Percentiles rank a stretch among this genome's conserved stretches.
Conservation (phyloP, 108 stramenopile species). For the Nitzschia sp. region DNA sequence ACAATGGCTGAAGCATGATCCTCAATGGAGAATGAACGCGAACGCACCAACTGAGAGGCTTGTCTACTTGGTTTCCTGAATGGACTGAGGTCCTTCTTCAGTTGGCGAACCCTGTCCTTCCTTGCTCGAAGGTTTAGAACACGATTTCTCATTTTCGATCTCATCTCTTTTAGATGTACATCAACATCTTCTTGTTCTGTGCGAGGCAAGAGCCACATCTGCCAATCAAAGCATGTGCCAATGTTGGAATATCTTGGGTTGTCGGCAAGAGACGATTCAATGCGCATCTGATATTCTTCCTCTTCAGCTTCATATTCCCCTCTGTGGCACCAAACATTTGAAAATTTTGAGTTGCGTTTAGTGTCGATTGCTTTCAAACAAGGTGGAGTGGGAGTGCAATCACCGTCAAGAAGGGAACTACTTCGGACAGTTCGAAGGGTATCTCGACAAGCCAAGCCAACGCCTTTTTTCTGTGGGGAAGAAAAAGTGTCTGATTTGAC, state of each 20-base stretch:
- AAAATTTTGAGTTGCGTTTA: background rate
- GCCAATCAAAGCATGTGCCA: conserved; percentile 22
- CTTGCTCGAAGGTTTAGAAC: conserved; percentile 30
- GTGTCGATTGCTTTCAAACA: background rate
- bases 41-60: conserved; percentile 15
- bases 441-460: background rate
- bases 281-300: background rate
- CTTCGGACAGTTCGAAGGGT: conserved; percentile 9
- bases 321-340: conserved; percentile 12
- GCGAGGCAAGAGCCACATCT: conserved; percentile 24
- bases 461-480: background rate
- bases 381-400: conserved; percentile 21
- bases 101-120: conserved; percentile 19
- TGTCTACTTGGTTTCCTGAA: conserved; percentile 18
- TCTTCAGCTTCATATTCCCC: conserved; percentile 2
- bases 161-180: conserved; percentile 19
- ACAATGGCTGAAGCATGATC: conserved; percentile 30
- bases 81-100: conserved; percentile 36
- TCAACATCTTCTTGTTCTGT: conserved; percentile 1
- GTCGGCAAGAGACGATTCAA: background rate
- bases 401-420: conserved; percentile 10
- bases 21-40: conserved; percentile 29
- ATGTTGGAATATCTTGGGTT: background rate
- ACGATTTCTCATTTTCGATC: conserved; percentile 26
- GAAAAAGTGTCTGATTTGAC: background rate